Base-by-base conservation (phyloP, 2,329 filamentous ascomycete species). In the Phyllosticta paracitricarpa region DNA sequence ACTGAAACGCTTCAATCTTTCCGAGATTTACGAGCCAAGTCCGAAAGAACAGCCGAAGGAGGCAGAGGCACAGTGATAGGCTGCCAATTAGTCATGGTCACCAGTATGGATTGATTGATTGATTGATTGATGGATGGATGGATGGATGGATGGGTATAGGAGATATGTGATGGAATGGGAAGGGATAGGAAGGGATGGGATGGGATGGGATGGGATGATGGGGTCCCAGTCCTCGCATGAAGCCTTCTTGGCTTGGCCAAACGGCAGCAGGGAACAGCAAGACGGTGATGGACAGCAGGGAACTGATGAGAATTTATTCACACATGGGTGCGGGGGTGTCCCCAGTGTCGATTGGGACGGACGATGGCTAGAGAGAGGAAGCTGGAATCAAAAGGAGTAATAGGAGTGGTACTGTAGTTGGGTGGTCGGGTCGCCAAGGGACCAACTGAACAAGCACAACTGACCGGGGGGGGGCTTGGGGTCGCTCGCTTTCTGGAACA, bases 1-100 rank as follows among this genome's bases (percentile, higher is more conserved):
- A 55, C 78, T 92, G 63, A 92, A 89, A 75, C 83, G 84, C 66
- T 93, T 86, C 75, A 94, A 94, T 72, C 74, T 95, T 51, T 84
- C 87, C 61, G 89, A 91, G 72, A 81, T 93, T 25, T 89, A 88
- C 66, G 78, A 79, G 62, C 78, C 80, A 58, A 76, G 75, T 9
- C 71, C 75, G 51, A 72, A 73, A 61, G 68, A 70, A 52, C 48
- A 61, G 54, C 64, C 64, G 51, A 62, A 61, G 63, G 53, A 63
- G 63, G 63, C 66, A 58, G 51, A 57, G 51, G 19, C 40, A 6
- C 19, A 22, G 19, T 48, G 40, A n/a, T 48, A 48, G 40, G 40
- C 40, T 48, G 40, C 14, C 14, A 48, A 48, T 48, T 19, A n/a
- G 40, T 48, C 40, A 48, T 48, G 40, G 40, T 6, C 19, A 22